These are phyloP conservation scores for Osmanthus fragrans DNA, from an alignment of 257 asterid genomes.

Conservation along the genomic window DNA sequence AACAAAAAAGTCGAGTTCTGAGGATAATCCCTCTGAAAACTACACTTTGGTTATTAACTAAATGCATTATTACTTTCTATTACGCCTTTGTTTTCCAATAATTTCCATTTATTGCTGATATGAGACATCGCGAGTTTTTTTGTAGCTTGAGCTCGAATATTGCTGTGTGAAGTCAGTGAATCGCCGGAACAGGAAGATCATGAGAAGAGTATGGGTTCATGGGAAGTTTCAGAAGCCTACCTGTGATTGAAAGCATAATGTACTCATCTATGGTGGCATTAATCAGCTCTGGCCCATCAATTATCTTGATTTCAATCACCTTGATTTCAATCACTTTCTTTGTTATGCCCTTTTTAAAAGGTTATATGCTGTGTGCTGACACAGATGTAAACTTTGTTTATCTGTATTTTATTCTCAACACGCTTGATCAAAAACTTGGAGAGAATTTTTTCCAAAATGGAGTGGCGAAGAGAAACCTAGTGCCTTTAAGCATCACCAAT, in stretches of 20 bases:
- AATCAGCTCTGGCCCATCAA: background rate
- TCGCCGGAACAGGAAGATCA: conserved; percentile 75
- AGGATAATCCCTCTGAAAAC: background rate
- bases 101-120: background rate
- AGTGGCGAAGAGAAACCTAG: no score
- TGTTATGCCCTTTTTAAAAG: background rate
- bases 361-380: background rate
- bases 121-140: background rate
- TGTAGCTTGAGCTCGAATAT: conserved; percentile 88
- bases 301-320: background rate
- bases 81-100: background rate
- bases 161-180: conserved; percentile 83
- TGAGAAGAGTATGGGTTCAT: conserved; percentile 94
- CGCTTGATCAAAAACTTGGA: background rate
- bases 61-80: background rate
- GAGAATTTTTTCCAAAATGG: no score
- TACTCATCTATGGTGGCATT: background rate
- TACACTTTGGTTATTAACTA: background rate
- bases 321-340: background rate
- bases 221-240: conserved; percentile 84
- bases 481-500: no score
- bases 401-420: background rate
- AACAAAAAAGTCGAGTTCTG: background rate
- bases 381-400: background rate
- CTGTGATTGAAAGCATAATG: background rate